Conservation (phyloP, 163 green algal species). For the Scenedesmus sp. region DNA sequence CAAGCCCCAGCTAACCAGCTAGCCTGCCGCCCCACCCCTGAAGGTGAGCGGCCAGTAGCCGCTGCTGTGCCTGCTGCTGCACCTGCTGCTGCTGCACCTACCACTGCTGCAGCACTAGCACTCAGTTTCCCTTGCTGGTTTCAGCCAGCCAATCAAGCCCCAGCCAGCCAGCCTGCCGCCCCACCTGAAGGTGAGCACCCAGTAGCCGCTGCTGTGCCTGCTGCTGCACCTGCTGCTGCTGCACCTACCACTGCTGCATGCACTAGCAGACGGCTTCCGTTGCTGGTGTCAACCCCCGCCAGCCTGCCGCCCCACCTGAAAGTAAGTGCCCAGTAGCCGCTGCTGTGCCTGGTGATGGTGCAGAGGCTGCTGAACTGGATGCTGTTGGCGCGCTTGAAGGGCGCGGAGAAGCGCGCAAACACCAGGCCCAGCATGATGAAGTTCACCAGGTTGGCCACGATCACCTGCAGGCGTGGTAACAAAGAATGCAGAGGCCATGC, state of each 20-base stretch:
- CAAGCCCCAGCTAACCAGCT: no score
- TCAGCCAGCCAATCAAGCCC: no score
- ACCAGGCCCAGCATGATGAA: constrained; percentile 85
- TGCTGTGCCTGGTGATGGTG: constrained; percentile 62
- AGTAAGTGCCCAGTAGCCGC: constrained; percentile 65
- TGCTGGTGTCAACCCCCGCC: neutral
- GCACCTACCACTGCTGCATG: no score
- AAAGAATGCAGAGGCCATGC: neutral
- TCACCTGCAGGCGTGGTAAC: constrained; percentile 60
- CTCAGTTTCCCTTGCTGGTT: no score
- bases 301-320: constrained; percentile 20
- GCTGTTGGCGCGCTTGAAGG: constrained; percentile 70
- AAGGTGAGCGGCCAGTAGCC: no score
- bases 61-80: neutral
- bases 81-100: neutral
- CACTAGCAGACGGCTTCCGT: neutral
- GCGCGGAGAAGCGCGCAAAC: constrained; percentile 81
- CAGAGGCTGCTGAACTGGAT: constrained; percentile 68
- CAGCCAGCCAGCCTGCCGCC: no score
- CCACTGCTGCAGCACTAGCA: neutral
- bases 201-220: no score
- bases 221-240: no score
- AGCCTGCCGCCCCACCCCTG: no score
- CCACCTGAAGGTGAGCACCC: no score
- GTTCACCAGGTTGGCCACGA: constrained; percentile 69